Base-by-base conservation (phyloP, 352 stramenopile species). In the Globisporangium abappressorium region DNA sequence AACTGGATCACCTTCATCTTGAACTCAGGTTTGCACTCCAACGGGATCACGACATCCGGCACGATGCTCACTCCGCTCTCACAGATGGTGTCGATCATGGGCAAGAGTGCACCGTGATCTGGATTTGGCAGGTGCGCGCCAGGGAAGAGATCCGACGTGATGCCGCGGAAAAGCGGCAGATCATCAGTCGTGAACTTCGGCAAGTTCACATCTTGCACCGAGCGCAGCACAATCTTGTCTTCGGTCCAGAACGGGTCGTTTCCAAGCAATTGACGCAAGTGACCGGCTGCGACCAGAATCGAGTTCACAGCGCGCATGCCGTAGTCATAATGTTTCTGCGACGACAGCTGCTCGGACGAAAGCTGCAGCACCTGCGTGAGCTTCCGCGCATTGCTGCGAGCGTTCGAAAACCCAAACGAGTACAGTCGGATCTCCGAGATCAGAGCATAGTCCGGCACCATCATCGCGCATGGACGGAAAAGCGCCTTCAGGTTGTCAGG, bases 251-350 rank as follows among this genome's bases (percentile, higher is more conserved):
- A 92, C 22, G 85, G 84, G 55, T 98, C 86, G 24, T 97, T 86
- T 3, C 85, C 90, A 1, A 98, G 76, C n/a, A 95, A 80, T 47
- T 98, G 89, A 0, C 93, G 82, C 36, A 98, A 71, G 20, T 94
- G 94, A 28, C 95, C 93, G n/a, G 91, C 91, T 0, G 94, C 95
- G 9, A 98, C 90, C 20, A 98, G 83, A 64, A 98, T 97, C 22
- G 95, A 98, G 69, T 98, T 98, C 2, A 98, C 93, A 6, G 96
- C 95, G 38, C 95, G 85, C 93, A 98, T 98, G 38, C 95, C 95
- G 70, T 98, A 98, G 76, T 98, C 95, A 67, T 98, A 98, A 73
- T 98, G 95, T 47, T 96, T 97, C 67, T 98, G 95, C 0, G 86
- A 97, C 51, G 87, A 97, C 12, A 98, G 75, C 69, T 98, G 95